Percentiles rank a stretch among this genome's conserved stretches.
Evolutionary conservation across 2,329 filamentous ascomycete genomes (phyloP).

Genomic region (Thermothelomyces thermophilus): DNA sequence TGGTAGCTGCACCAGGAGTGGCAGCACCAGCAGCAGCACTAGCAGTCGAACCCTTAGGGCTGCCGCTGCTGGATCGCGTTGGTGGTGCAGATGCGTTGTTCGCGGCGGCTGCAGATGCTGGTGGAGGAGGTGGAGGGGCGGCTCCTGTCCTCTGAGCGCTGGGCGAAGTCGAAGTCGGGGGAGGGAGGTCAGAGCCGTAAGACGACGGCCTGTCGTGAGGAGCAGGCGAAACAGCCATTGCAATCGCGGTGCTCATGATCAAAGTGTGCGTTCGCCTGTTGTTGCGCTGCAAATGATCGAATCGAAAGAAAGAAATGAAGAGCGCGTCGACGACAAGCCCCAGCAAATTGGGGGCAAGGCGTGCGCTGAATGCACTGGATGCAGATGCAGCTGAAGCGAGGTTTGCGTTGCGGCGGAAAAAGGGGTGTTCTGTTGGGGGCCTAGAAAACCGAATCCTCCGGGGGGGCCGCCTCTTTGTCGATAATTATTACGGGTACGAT

Average conservation of each 20-base stretch:
- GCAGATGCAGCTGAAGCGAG: slow-evolving; percentile 14
- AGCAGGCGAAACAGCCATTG: slow-evolving; percentile 62
- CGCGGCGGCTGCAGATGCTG: slow-evolving; percentile 28
- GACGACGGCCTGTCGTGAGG: slow-evolving; percentile 56
- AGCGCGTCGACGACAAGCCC: slow-evolving; percentile 6
- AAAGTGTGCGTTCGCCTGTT: slow-evolving; percentile 8
- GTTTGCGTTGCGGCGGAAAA: slow-evolving; percentile 14
- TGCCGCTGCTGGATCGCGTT: slow-evolving; percentile 48
- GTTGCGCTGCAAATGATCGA: background rate
- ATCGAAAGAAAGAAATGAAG: background rate
- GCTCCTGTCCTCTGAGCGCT: slow-evolving; percentile 38
- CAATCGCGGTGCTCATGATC: slow-evolving; percentile 61
- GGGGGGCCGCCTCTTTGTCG: background rate
- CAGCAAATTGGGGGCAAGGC: slow-evolving; percentile 15
- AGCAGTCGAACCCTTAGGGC: slow-evolving; percentile 40
- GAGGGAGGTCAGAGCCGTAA: slow-evolving; percentile 41
- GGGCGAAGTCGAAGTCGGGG: slow-evolving; percentile 36
- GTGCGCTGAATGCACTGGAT: background rate
- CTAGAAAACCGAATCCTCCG: background rate
- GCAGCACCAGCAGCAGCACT: slow-evolving; percentile 14
- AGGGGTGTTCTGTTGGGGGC: slow-evolving; percentile 7
- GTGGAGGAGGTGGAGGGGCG: slow-evolving; percentile 24
- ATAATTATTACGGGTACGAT: background rate
- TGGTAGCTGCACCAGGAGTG: slow-evolving; percentile 25
- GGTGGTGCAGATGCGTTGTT: slow-evolving; percentile 30